Percentiles rank a stretch among this genome's conserved stretches.
Conservation (phyloP, 192 early-diverging fungal species). For the Mortierella claussenii region DNA sequence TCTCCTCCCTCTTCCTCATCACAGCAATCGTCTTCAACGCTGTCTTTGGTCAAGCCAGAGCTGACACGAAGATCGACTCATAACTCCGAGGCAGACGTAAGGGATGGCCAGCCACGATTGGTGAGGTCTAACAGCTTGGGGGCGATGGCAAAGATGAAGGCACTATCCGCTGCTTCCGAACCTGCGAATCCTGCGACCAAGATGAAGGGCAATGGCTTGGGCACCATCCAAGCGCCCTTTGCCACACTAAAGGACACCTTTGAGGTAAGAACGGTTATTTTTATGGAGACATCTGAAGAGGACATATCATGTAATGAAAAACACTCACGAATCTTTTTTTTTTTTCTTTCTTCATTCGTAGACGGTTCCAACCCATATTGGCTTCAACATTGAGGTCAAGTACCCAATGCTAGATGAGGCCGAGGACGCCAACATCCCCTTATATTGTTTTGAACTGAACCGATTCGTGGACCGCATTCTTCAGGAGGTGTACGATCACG, state of each 20-base stretch:
- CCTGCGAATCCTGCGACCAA: constrained; percentile 51
- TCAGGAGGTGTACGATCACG: constrained; percentile 74
- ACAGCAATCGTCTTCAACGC: too few species aligned
- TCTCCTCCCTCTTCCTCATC: constrained; percentile 8
- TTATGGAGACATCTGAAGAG: not conserved
- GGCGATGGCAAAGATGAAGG: constrained; percentile 28
- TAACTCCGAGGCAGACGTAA: constrained; percentile 8
- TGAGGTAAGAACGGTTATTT: constrained; percentile 55
- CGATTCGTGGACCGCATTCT: constrained; percentile 88
- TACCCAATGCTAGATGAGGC: constrained; percentile 95
- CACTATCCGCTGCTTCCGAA: constrained; percentile 10
- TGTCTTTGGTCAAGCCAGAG: constrained; percentile 14
- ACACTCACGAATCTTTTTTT: not conserved
- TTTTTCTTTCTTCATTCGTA: constrained; percentile 39
- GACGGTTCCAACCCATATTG: constrained; percentile 76
- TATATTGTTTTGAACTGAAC: constrained; percentile 81
- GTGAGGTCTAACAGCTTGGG: constrained; percentile 61
- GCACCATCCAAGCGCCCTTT: constrained; percentile 89
- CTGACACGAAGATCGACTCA: constrained; percentile 8
- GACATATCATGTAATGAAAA: not conserved
- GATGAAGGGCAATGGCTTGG: constrained; percentile 80
- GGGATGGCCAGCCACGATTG: constrained; percentile 14
- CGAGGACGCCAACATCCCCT: constrained; percentile 73
- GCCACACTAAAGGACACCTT: constrained; percentile 86
- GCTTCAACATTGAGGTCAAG: constrained; percentile 97